Evolutionary conservation across 441 rosid genomes (phyloP), one percentile per base, ranked within the genome.

Genomic region (Pelargonium cotyledonis): DNA sequence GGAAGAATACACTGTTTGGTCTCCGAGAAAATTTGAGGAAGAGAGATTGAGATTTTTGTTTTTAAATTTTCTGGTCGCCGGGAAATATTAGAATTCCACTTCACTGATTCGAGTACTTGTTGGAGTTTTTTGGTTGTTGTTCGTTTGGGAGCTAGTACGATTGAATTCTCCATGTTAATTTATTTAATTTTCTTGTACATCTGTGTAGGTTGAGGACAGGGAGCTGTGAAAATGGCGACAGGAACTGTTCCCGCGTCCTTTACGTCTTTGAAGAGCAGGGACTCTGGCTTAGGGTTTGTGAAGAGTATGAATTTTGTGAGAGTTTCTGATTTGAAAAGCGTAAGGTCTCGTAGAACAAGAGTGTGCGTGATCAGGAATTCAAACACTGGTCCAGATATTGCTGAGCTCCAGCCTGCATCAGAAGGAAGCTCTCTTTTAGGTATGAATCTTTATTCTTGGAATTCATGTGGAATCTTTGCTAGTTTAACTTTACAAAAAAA

Each of bases 371-470:
- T 89, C 68, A 79, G 90, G 73, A 90, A 72, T 79, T 88, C 91
- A 26, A 87, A 76, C 60, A 76, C 84, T n/a, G 73, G 88, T 65
- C 81, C 85, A 0, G 95, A 91, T 72, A 74, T 81, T 57, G 88
- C 89, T 9, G 85, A 91, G 76, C 88, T 91, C 21, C 85, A 86
- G 79, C 88, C 96, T 71, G 90, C 91, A 40, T 89, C 96, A 1
- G 91, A 85, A 47, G 93, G 94, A 65, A 90, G 91, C 77, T 91
- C 92, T 65, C 80, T 92, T 43, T 77, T 94, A 81, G 98, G 98
- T 90, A 82, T 66, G 14, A 8, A 23, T 47, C 46, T 47, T 38
- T 15, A 35, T 31, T 5, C 38, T 53, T 61, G 31, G 68, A 15
- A 9, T 58, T 19, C 14, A 57, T 57, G 63, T 57, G 31, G 29